These are phyloP conservation scores for Blastobotrys illinoisensis DNA, from an alignment of 1,139 yeast genomes.

Conservation along the genomic window DNA sequence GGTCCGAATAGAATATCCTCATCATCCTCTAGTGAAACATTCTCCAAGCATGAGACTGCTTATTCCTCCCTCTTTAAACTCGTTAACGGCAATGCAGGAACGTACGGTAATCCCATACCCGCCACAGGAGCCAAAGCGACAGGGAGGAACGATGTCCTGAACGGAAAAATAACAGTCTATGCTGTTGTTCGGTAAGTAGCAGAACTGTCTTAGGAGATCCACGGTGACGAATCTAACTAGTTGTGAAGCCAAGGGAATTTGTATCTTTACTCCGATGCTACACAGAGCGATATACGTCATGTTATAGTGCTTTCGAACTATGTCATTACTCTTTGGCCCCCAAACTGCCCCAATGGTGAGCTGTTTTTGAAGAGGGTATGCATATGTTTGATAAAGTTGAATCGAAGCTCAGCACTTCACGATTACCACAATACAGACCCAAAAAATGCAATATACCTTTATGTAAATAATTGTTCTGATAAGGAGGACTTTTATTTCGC, in stretches of 20 bases:
- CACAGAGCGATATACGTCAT: conserved; percentile 62
- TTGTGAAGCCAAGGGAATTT: conserved; percentile 73
- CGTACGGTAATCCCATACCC: conserved; percentile 9
- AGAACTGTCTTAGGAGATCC: neutral
- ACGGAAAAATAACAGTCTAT: conserved; percentile 24
- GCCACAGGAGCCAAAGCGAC: conserved; percentile 4
- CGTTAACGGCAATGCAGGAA: conserved; percentile 36
- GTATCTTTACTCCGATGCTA: conserved; percentile 69
- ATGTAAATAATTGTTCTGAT: conserved; percentile 68
- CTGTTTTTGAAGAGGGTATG: conserved; percentile 76
- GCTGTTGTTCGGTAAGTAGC: conserved; percentile 31
- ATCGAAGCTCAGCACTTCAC: conserved; percentile 9
- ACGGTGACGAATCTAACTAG: conserved; percentile 42
- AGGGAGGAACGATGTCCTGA: conserved; percentile 3
- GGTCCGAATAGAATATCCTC: neutral
- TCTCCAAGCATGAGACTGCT: conserved; percentile 46
- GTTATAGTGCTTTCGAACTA: conserved; percentile 71
- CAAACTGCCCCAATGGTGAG: conserved; percentile 62
- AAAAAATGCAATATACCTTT: conserved; percentile 61
- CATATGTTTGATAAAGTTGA: conserved; percentile 47
- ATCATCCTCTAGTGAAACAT: conserved; percentile 2
- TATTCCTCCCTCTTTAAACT: conserved; percentile 56
- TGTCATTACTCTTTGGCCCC: conserved; percentile 83
- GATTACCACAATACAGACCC: conserved; percentile 34
- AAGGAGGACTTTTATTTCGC: conserved; percentile 94